These are phyloP conservation scores for Citropsis articulata DNA, from an alignment of 345 rosid species.

Conservation along the genomic window DNA sequence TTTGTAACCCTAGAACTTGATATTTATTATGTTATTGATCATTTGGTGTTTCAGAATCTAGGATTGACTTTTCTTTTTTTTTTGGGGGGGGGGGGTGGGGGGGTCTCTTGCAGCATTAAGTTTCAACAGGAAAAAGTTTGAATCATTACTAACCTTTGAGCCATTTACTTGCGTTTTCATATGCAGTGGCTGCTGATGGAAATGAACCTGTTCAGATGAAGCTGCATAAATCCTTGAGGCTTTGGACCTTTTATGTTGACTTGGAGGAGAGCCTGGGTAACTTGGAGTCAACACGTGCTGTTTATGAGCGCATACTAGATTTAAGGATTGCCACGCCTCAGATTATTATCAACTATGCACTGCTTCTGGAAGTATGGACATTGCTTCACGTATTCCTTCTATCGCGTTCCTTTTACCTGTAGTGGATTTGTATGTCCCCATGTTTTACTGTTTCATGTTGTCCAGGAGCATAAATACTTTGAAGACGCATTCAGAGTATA, in stretches of 20 bases:
- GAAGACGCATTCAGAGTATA: constrained; percentile 99
- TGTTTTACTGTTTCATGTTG: constrained; percentile 6
- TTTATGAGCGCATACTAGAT: constrained; percentile 90
- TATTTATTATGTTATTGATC: background rate
- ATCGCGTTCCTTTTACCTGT: background rate
- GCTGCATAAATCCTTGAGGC: constrained; percentile 81
- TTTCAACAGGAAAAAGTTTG: background rate
- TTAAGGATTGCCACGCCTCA: constrained; percentile 97
- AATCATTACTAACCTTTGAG: background rate
- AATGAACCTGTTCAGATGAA: constrained; percentile 94
- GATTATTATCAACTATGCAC: constrained; percentile 83
- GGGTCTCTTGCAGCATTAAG: background rate
- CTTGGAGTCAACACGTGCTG: constrained; percentile 85
- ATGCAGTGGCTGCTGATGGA: constrained; percentile 89
- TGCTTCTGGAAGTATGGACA: constrained; percentile 61
- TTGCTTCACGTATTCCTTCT: background rate
- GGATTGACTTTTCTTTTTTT: background rate
- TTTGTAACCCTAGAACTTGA: background rate
- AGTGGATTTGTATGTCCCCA: constrained; percentile 2
- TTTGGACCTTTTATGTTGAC: constrained; percentile 92
- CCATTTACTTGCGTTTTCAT: constrained; percentile 2
- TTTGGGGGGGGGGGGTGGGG: too few relatives aligned
- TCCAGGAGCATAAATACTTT: constrained; percentile 81
- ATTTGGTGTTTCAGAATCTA: background rate
- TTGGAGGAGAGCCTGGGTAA: constrained; percentile 94